Base-by-base conservation (phyloP, 306 rosid genomes). In the Pueraria montana region DNA sequence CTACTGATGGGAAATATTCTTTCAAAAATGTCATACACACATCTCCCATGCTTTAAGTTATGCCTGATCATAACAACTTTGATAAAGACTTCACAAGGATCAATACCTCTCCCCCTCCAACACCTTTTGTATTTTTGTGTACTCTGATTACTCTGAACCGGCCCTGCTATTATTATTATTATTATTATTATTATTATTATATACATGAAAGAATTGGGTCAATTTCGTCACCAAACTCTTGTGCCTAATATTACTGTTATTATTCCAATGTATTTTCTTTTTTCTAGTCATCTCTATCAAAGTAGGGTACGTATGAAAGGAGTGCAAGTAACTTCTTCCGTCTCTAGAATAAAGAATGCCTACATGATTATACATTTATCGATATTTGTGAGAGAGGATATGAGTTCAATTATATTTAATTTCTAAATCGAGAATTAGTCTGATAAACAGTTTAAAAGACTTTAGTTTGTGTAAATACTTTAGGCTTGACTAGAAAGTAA, bases 21-120 rank as follows among this genome's bases (percentile, higher is more conserved):
- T 84, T 80, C 71, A 59, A 80, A 81, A 59, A 76, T 21, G 45
- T 17, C 48, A 40, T 64, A 70, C 84, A 74, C 83, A 74, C 84
- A 83, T 77, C 62, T 53, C 66, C 53, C 71, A 10, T 56, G 76
- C 74, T 73, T 63, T 30, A 85, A 53, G 83, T 43, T 69, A 65
- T 74, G 90, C 70, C 4, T 66, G 56, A 74, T 66, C 79, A 24
- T 76, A 77, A 74, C 58, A 55, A 72, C 74, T 55, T 70, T 84
- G 83, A 78, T 14, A n/a, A 27, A 59, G 71, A 72, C 59, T 71
- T 14, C 8, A 23, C 27, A 46, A 46, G 58, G 50, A 45, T 65
- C 17, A 27, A 55, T 32, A 26, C 78, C 45, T 55, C 32, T 53
- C 59, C 46, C 61, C 26, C 48, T 38, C 59, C 70, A 55, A 42